Evolutionary conservation across 495 filamentous ascomycete genomes (phyloP).

Genomic region (Hypomontagnella monticulosa): DNA sequence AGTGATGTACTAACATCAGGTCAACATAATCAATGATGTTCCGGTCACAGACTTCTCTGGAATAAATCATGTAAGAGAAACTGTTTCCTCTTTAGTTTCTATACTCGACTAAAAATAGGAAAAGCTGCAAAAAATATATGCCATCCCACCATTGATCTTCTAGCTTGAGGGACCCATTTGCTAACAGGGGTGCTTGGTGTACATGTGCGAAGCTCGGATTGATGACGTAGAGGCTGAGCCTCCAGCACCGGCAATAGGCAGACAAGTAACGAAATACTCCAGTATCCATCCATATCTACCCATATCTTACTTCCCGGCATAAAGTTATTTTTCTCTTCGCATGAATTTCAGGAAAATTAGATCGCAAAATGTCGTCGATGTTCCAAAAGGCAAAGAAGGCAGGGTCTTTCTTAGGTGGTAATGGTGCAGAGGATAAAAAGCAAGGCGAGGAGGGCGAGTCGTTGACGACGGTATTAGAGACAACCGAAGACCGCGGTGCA

Average conservation of each 20-base stretch:
- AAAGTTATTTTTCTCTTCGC: neutral
- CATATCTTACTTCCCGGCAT: neutral
- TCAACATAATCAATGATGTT: no score
- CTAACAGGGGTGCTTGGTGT: constrained; percentile 18
- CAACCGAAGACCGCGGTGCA: constrained; percentile 49
- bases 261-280: neutral
- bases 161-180: neutral
- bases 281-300: no score
- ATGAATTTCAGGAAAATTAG: neutral
- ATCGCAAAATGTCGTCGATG: constrained; percentile 28
- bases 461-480: constrained; percentile 39
- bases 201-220: neutral
- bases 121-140: no score
- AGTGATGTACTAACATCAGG: no score
- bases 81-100: no score
- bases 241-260: constrained; percentile 6
- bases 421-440: constrained; percentile 15
- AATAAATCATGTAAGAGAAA: no score
- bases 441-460: constrained; percentile 41
- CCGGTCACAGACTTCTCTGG: no score
- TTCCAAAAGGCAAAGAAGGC: constrained; percentile 44
- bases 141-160: no score
- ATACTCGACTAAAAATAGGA: no score
- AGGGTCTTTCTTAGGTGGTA: constrained; percentile 27
- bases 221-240: constrained; percentile 30